Evolutionary conservation across 345 rosid genomes (phyloP).

Genomic region (Salix dunnii): DNA sequence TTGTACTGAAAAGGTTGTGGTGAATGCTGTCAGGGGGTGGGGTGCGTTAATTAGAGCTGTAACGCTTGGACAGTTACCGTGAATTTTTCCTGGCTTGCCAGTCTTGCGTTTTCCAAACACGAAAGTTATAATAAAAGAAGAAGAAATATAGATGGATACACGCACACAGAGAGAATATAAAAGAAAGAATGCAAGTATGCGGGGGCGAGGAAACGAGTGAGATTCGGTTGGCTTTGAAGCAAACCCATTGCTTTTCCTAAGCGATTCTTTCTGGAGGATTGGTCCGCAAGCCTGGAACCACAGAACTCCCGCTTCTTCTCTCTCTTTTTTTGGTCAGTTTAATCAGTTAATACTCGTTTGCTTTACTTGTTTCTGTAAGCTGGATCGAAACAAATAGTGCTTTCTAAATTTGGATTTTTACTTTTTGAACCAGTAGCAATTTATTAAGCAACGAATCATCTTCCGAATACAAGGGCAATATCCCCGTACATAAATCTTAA

Average conservation of each 20-base stretch:
- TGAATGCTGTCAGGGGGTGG: background rate
- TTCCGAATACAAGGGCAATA: too few relatives aligned
- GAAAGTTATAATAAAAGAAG: conserved; percentile 23
- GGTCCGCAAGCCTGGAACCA: conserved; percentile 65
- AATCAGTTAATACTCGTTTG: background rate
- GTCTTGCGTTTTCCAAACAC: conserved; percentile 39
- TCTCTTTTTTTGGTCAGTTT: background rate
- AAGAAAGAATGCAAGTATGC: conserved; percentile 23
- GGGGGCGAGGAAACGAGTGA: conserved; percentile 46
- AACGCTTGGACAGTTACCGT: conserved; percentile 14
- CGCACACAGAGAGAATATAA: background rate
- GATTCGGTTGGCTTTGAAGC: conserved; percentile 71
- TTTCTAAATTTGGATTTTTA: too few relatives aligned
- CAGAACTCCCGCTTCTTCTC: conserved; percentile 24
- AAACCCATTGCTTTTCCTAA: conserved; percentile 51
- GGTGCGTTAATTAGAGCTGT: background rate
- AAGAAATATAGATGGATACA: background rate
- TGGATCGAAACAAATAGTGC: background rate
- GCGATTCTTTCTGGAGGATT: conserved; percentile 48
- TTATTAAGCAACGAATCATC: too few relatives aligned
- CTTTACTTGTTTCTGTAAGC: background rate
- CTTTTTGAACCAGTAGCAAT: too few relatives aligned
- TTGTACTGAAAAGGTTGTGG: background rate
- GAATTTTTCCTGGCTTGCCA: conserved; percentile 24
- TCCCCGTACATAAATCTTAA: too few relatives aligned